phyloP scores from a whole-genome alignment of 176 grass and related monocot species.

The Juncus inflexus region DNA sequence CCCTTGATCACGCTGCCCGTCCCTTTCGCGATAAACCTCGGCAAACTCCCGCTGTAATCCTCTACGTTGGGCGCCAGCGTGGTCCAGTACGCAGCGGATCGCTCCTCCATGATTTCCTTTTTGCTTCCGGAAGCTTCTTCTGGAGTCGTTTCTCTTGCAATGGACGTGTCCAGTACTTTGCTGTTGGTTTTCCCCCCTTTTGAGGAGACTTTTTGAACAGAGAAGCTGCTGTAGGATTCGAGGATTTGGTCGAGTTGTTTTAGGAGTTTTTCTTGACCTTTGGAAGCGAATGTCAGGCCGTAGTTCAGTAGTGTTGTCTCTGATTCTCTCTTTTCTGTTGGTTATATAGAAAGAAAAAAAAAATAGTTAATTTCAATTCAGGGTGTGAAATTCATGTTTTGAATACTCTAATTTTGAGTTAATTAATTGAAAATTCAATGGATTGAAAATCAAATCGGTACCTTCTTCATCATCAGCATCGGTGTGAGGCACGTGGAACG shows the following conservation, averaged over 20 bases:
- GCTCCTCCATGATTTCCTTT: slow-evolving; percentile 62
- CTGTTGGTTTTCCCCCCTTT: slow-evolving; percentile 30
- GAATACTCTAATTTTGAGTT: too few relatives aligned
- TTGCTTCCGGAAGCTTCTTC: slow-evolving; percentile 70
- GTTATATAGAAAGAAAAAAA: background rate
- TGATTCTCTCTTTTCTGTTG: slow-evolving; percentile 17
- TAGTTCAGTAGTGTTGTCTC: slow-evolving; percentile 58
- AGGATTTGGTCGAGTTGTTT: slow-evolving; percentile 57
- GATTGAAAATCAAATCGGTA: background rate
- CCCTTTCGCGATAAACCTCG: slow-evolving; percentile 58
- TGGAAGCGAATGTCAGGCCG: slow-evolving; percentile 75
- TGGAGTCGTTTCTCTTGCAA: slow-evolving; percentile 52
- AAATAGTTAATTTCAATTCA: background rate
- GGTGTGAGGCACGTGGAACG: slow-evolving; percentile 67
- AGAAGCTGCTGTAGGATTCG: slow-evolving; percentile 80
- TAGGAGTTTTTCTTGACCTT: slow-evolving; percentile 56
- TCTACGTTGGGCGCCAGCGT: slow-evolving; percentile 92
- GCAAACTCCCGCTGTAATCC: slow-evolving; percentile 71
- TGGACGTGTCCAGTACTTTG: slow-evolving; percentile 59
- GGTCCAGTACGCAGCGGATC: slow-evolving; percentile 85
- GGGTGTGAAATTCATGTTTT: too few relatives aligned
- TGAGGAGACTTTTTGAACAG: slow-evolving; percentile 59
- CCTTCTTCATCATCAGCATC: slow-evolving; percentile 36
- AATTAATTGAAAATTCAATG: slow-evolving; percentile 12
- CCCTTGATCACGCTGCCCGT: slow-evolving; percentile 72